These are phyloP conservation scores for Exobasidium cylindrosporum DNA, from an alignment of 1,284 basidiomycete species.

Conservation along the genomic window DNA sequence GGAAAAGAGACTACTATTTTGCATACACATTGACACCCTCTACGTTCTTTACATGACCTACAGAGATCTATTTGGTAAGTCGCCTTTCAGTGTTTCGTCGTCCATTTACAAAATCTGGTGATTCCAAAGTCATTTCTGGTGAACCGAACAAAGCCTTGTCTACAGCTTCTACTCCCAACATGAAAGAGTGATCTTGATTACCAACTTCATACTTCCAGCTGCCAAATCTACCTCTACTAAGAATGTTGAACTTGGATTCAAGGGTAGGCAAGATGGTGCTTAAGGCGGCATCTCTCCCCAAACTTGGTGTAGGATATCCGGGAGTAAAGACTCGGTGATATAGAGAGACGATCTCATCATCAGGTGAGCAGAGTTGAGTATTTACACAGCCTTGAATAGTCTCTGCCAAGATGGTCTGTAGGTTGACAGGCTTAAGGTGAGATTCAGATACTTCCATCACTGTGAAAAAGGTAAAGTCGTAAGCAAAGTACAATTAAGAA, in stretches of 20 bases:
- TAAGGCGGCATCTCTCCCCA: constrained; percentile 59
- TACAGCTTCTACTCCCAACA: constrained; percentile 61
- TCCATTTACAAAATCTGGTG: constrained; percentile 53
- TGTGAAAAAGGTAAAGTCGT: constrained; percentile 22
- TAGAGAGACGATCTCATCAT: constrained; percentile 60
- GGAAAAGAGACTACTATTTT: too few relatives aligned
- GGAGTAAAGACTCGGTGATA: constrained; percentile 60
- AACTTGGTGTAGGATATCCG: constrained; percentile 59
- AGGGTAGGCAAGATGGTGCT: constrained; percentile 58
- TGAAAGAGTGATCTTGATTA: constrained; percentile 62
- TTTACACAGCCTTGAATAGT: constrained; percentile 60
- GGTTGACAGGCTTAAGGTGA: constrained; percentile 59
- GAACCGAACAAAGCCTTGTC: constrained; percentile 59
- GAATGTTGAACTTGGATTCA: constrained; percentile 57
- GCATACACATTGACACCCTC: too few relatives aligned
- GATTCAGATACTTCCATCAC: constrained; percentile 62
- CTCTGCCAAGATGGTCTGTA: constrained; percentile 58
- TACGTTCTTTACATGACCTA: too few relatives aligned
- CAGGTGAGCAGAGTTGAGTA: constrained; percentile 58
- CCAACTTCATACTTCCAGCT: constrained; percentile 61
- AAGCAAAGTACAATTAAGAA: constrained; percentile 18
- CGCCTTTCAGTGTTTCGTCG: constrained; percentile 19
- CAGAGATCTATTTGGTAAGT: constrained; percentile 13
- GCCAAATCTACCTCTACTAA: constrained; percentile 61
- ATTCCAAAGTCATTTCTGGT: constrained; percentile 59